phyloP scores from a whole-genome alignment of 768 basidiomycete genomes.

The Lactarius vividus region DNA sequence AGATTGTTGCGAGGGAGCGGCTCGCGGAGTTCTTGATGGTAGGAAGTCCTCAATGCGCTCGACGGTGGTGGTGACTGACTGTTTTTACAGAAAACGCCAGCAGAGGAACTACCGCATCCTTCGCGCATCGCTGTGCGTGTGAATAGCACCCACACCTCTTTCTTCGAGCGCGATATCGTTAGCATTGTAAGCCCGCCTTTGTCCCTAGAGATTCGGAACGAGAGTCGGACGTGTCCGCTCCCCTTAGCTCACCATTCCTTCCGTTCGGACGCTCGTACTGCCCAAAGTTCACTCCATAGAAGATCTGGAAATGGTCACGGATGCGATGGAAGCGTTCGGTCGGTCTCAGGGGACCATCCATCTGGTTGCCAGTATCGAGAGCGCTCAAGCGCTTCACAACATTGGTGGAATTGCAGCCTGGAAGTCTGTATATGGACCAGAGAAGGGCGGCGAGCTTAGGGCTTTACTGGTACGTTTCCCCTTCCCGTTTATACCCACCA shows the following conservation, averaged over 20 bases:
- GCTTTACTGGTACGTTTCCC: conserved; percentile 60
- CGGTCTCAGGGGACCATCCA: conserved; percentile 40
- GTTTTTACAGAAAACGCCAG: conserved; percentile 11
- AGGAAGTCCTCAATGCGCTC: conserved; percentile 26
- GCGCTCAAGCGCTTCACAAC: conserved; percentile 67
- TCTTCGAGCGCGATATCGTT: conserved; percentile 62
- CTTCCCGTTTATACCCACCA: neutral
- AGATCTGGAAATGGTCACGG: conserved; percentile 64
- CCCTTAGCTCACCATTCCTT: conserved; percentile 43
- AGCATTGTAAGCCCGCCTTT: conserved; percentile 47
- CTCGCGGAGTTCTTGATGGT: conserved; percentile 57
- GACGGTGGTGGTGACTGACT: neutral
- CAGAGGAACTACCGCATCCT: conserved; percentile 41
- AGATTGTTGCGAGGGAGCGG: conserved; percentile 54
- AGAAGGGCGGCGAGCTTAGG: conserved; percentile 51
- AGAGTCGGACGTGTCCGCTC: neutral
- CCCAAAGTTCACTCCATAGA: conserved; percentile 77
- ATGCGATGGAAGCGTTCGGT: conserved; percentile 39
- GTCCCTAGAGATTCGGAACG: neutral
- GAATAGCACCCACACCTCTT: conserved; percentile 63
- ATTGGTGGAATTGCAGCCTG: conserved; percentile 70
- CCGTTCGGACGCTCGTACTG: conserved; percentile 68
- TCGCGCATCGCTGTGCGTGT: conserved; percentile 66
- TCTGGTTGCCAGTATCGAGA: conserved; percentile 84
- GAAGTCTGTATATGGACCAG: conserved; percentile 47